Base-by-base conservation (phyloP, 192 early-diverging fungal genomes). In the Fimicolochytrium jonesii region DNA sequence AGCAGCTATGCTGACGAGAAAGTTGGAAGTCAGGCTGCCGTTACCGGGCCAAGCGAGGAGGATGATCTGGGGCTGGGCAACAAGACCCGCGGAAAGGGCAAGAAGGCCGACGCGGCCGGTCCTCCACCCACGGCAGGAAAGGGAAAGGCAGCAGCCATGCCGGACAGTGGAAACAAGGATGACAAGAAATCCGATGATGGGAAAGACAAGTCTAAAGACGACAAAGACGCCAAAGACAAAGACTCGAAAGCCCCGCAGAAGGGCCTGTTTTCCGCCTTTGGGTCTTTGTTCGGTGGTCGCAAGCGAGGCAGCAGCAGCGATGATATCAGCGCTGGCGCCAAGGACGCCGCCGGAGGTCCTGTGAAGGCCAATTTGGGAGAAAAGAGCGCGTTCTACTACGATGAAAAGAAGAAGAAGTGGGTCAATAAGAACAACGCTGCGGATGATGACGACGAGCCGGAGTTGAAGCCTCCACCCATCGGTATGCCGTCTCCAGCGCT, bases 281-380 rank as follows among this genome's bases (percentile, higher is more conserved):
- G 64, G 17, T 76, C 77, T 6, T 42, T 79, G 28, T 70, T 76
- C 61, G 48, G 50, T 6, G 69, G 61, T 10, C 62, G 73, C 23
- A 59, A 70, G 22, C 18, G 56, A 20, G 25, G 28, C 32, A 32
- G 28, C 37, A 42, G 37, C 25, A 23, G 41, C 35, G 59, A 63
- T 33, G 50, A 46, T 15, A 17, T 17, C 10, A 39, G 37, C 37
- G 9, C 37, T 17, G 17, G 17, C 37, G 37, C 37, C 37, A 48
- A 58, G 49, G 69, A 59, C 7, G 52, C 67, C 39, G 53, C 49
- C 4, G 48, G 31, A 22, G 69, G 59, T 47, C 74, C 83, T 2
- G 73, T 81, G 44, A 87, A 88, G 66, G 96, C 92, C 2, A 91
- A 99, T 67, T 62, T 96, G 49, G 93, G 92, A 7, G 86, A 93